A percentile compares a stretch with the other conserved stretches of the same genome.
Conservation (phyloP, 2,329 filamentous ascomycete species). For the Claviceps paspali region DNA sequence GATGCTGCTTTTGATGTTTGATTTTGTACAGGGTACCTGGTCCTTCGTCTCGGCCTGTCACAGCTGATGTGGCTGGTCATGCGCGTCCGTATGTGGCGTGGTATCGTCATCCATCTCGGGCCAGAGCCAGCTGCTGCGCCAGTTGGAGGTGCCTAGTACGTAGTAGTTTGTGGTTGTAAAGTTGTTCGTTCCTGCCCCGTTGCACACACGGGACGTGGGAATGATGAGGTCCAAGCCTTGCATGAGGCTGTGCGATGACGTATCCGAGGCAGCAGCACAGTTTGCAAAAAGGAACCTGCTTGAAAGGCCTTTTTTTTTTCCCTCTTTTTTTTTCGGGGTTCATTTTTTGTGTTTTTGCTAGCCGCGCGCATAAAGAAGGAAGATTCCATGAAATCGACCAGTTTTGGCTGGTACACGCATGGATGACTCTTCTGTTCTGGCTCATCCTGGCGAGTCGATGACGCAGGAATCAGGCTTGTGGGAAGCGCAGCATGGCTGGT, state of each 20-base stretch:
- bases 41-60: too few relatives aligned
- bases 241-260: background rate
- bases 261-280: background rate
- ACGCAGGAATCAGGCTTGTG: constrained; percentile 13
- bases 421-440: too few relatives aligned
- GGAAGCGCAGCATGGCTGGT: constrained; percentile 11
- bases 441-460: constrained; percentile 21
- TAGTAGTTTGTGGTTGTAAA: background rate
- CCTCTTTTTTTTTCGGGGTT: too few relatives aligned
- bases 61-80: background rate
- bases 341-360: too few relatives aligned
- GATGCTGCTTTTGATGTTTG: too few relatives aligned
- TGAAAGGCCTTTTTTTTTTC: too few relatives aligned
- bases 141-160: background rate
- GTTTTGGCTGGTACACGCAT: background rate
- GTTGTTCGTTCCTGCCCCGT: background rate
- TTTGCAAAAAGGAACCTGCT: background rate
- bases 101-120: background rate
- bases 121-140: background rate
- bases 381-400: constrained; percentile 1
- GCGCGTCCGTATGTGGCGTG: background rate
- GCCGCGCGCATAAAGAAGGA: background rate
- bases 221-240: too few relatives aligned
- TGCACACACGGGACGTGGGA: background rate
- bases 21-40: too few relatives aligned